Evolutionary conservation across 805 yeast genomes (phyloP).

Genomic region (Ogataea kodamae): DNA sequence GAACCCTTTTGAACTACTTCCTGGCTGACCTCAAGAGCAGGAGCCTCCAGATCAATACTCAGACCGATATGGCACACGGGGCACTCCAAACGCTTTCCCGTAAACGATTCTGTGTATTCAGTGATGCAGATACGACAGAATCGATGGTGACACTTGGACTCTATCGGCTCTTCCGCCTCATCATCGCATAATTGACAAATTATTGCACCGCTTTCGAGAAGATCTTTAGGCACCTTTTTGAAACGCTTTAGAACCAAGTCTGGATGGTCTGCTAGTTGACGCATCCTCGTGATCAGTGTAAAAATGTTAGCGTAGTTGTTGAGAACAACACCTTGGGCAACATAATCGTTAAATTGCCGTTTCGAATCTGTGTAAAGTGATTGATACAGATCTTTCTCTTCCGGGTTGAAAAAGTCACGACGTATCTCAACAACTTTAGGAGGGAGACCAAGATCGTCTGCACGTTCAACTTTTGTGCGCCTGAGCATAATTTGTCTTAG

Average conservation of each 20-base stretch:
- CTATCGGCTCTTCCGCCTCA: conserved; percentile 97
- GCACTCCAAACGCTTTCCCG: conserved; percentile 70
- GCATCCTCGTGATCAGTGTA: conserved; percentile 93
- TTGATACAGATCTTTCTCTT: conserved; percentile 88
- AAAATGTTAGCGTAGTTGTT: conserved; percentile 97
- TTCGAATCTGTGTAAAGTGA: conserved; percentile 83
- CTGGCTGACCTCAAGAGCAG: conserved; percentile 69
- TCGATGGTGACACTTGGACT: conserved; percentile 88
- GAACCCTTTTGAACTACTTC: conserved; percentile 58
- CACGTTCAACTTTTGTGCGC: conserved; percentile 92
- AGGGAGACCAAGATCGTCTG: conserved; percentile 96
- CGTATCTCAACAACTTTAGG: conserved; percentile 92
- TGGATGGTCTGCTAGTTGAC: conserved; percentile 98
- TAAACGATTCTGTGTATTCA: conserved; percentile 82
- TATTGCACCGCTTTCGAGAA: conserved; percentile 45
- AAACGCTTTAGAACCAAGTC: conserved; percentile 80
- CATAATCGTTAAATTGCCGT: conserved; percentile 86
- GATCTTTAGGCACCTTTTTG: conserved; percentile 37
- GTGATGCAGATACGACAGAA: conserved; percentile 90
- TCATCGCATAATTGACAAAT: conserved; percentile 95
- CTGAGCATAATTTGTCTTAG: conserved; percentile 83
- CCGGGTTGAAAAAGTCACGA: conserved; percentile 84
- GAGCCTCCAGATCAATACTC: conserved; percentile 84
- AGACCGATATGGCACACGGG: conserved; percentile 96
- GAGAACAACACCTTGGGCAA: conserved; percentile 92